phyloP scores from a whole-genome alignment of 2,329 filamentous ascomycete genomes.

The Cucurbitaria berberidis region DNA sequence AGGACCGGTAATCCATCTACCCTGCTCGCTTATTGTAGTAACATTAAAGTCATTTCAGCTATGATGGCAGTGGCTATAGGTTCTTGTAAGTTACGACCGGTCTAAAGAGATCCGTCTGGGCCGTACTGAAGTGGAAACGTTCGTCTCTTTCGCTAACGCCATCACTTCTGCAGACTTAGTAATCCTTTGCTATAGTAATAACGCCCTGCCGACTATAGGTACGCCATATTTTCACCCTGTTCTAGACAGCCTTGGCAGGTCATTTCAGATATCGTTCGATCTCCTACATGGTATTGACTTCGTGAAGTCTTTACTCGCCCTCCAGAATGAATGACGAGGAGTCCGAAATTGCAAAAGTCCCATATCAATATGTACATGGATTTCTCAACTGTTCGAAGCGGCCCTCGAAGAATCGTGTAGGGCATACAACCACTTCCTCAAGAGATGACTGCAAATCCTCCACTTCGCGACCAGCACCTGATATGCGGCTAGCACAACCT shows the following conservation, averaged over 20 bases:
- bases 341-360: constrained; percentile 1
- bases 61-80: constrained; percentile 8
- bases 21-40: constrained; percentile 26
- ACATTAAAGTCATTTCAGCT: constrained; percentile 16
- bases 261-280: neutral
- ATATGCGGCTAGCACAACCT: constrained; percentile 5
- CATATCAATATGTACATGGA: too few relatives aligned
- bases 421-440: constrained; percentile 5
- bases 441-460: constrained; percentile 1
- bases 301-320: constrained; percentile 1
- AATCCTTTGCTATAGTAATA: constrained; percentile 19
- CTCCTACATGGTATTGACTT: constrained; percentile 3
- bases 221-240: constrained; percentile 1
- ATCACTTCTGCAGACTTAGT: constrained; percentile 20
- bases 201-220: constrained; percentile 23
- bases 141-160: constrained; percentile 18
- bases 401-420: constrained; percentile 3
- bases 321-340: neutral
- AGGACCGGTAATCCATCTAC: constrained; percentile 39
- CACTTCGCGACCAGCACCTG: constrained; percentile 16
- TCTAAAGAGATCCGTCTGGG: constrained; percentile 25
- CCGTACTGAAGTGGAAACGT: constrained; percentile 21
- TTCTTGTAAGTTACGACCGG: constrained; percentile 27
- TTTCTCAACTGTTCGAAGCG: constrained; percentile 3
- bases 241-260: constrained; percentile 2